Evolutionary conservation across 225 moss, liverwort and hornwort species (phyloP).

Genomic region (Sphagnum contortum): DNA sequence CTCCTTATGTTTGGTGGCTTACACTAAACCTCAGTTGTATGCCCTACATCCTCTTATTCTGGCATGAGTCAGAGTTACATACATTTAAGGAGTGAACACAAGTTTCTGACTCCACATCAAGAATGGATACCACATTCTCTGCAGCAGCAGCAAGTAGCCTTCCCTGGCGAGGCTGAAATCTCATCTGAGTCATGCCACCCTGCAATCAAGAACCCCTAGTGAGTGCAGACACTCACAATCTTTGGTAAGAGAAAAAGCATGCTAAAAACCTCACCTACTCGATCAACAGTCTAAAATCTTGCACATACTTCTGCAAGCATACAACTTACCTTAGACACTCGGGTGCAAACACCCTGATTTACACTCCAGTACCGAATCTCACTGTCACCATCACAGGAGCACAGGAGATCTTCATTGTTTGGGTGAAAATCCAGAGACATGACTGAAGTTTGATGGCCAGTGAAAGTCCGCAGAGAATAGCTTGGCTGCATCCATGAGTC

Average conservation of each 20-base stretch:
- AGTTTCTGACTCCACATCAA: slow-evolving; percentile 92
- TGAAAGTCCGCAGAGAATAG: slow-evolving; percentile 71
- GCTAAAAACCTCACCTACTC: background rate
- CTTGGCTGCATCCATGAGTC: slow-evolving; percentile 61
- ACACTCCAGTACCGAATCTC: slow-evolving; percentile 99
- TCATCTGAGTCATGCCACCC: slow-evolving; percentile 98
- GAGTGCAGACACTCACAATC: background rate
- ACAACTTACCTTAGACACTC: slow-evolving; percentile 72
- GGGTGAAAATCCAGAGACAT: slow-evolving; percentile 99
- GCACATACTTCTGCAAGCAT: background rate
- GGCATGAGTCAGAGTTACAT: background rate
- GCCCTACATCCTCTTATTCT: background rate
- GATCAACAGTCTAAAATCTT: background rate
- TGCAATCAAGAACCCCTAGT: slow-evolving; percentile 14
- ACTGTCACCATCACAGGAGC: slow-evolving; percentile 95
- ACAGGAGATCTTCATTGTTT: slow-evolving; percentile 82
- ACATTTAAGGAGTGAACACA: slow-evolving; percentile 86
- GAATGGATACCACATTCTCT: slow-evolving; percentile 90
- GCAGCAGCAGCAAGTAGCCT: slow-evolving; percentile 92
- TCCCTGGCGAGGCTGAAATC: slow-evolving; percentile 94
- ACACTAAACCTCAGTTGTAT: background rate
- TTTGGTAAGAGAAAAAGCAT: background rate
- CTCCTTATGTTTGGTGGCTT: background rate
- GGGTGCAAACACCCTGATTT: slow-evolving; percentile 78
- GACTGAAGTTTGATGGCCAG: slow-evolving; percentile 81